Conservation (phyloP, 202 grass and related monocot genomes). For the Setaria viridis region DNA sequence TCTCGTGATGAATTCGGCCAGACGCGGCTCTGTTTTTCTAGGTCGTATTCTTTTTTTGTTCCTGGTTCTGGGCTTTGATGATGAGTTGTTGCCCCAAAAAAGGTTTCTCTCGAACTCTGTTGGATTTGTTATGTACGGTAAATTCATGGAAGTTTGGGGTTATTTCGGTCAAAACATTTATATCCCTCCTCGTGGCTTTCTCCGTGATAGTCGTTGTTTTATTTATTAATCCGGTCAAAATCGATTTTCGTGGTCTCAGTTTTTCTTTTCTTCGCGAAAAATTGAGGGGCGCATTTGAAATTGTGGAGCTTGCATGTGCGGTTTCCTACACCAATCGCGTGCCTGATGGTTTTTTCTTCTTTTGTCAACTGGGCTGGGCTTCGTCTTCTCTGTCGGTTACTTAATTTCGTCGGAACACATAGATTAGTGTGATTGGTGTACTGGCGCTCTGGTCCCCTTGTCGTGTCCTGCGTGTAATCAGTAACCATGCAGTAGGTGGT, state of each 20-base stretch:
- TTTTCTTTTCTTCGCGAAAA: constrained; percentile 35
- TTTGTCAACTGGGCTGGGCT: background rate
- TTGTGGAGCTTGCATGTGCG: constrained; percentile 41
- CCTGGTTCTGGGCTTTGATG: constrained; percentile 40
- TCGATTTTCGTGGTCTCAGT: constrained; percentile 20
- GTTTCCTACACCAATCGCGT: constrained; percentile 12
- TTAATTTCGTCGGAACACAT: constrained; percentile 44
- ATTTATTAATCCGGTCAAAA: constrained; percentile 42
- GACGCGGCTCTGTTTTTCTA: constrained; percentile 22
- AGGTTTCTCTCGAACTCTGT: constrained; percentile 17
- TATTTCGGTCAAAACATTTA: constrained; percentile 35
- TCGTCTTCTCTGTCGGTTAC: constrained; percentile 16
- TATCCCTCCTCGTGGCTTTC: constrained; percentile 12
- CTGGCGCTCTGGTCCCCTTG: background rate
- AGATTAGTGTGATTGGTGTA: constrained; percentile 18
- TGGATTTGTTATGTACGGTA: constrained; percentile 34
- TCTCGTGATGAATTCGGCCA: constrained; percentile 17
- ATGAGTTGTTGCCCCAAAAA: constrained; percentile 20
- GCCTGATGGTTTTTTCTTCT: background rate
- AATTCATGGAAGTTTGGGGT: constrained; percentile 15
- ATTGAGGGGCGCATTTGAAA: constrained; percentile 52
- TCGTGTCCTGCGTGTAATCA: background rate
- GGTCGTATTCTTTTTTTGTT: background rate
- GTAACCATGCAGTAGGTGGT: background rate
- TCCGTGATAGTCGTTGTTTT: constrained; percentile 35